Evolutionary conservation across 1,284 basidiomycete species (phyloP), one percentile per base, ranked within the genome.

Genomic region (Violaceomyces palustris): DNA sequence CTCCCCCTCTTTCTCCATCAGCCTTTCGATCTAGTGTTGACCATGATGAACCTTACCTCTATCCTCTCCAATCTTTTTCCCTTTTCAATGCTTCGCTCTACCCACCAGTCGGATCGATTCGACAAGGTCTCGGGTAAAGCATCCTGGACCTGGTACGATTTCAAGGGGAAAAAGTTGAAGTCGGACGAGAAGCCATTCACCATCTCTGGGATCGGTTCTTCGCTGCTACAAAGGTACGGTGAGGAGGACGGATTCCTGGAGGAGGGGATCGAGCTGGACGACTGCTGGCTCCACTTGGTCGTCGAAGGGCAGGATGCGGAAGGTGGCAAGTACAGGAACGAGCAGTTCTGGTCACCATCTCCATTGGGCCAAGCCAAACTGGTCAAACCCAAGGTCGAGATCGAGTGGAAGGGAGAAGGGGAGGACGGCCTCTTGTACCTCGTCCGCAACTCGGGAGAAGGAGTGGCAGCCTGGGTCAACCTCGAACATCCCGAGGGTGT

Each of bases 401-500:
- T 55, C 11, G 36, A 45, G 14, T 46, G 50, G 45, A 30, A 17
- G 3, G 42, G 45, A 4, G 11, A 39, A 3, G n/a, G 12, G 15
- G 18, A 38, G 11, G 6, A 8, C 1, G 5, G 21, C 10, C 17
- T 6, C 21, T 29, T 22, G 8, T 15, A 17, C 15, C 27, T 23
- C 14, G 18, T 31, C n/a, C 17, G 21, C 5, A 7, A 2, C 12
- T 14, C 10, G 19, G 2, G 12, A 23, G 12, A 14, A 12, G 11
- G 2, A 30, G 25, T 30, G 18, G 61, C 61, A 1, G 46, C 57
- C 1, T 63, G 22, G n/a, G 78, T 81, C 3, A 83, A 79, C 79
- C 64, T 83, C 4, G 80, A 82, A 43, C 81, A 82, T 64, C 80
- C 80, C 0, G 69, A 74, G 0, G 78, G 78, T 12, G 81, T 79